Conservation (phyloP, 345 rosid species). For the Jatropha curcas region DNA sequence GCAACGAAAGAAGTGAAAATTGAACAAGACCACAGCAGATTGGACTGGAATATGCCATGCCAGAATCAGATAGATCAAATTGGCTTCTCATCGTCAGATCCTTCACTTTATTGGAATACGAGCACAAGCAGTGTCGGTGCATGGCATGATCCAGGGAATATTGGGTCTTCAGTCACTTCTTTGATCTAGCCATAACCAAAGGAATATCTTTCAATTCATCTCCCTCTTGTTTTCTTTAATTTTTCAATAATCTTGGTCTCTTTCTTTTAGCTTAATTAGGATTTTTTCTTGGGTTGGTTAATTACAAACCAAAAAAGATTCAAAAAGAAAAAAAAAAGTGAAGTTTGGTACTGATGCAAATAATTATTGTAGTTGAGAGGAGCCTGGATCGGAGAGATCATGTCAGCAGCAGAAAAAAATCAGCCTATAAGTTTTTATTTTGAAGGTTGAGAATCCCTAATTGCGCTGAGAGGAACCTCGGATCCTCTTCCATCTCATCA, state of each 20-base stretch:
- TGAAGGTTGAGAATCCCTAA: conserved; percentile 41
- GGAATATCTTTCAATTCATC: conserved; percentile 31
- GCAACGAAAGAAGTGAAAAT: conserved; percentile 45
- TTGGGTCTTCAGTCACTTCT: conserved; percentile 75
- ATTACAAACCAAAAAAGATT: background rate
- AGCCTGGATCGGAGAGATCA: conserved; percentile 91
- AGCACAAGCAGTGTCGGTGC: conserved; percentile 36
- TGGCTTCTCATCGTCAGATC: conserved; percentile 49
- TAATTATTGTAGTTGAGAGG: conserved; percentile 45
- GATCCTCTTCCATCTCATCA: conserved; percentile 78
- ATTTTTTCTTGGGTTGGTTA: conserved; percentile 10
- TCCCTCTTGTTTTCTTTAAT: conserved; percentile 34
- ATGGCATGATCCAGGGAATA: conserved; percentile 74
- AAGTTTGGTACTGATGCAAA: conserved; percentile 22
- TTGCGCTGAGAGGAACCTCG: conserved; percentile 92
- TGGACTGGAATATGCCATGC: conserved; percentile 36
- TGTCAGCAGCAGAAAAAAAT: conserved; percentile 56
- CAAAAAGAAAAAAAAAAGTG: background rate
- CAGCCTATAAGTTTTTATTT: conserved; percentile 43
- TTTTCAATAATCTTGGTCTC: conserved; percentile 33
- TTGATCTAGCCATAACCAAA: conserved; percentile 49
- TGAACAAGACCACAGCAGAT: conserved; percentile 43
- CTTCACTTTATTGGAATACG: conserved; percentile 52
- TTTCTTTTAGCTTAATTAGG: conserved; percentile 26
- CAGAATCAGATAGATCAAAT: conserved; percentile 50